Base-by-base conservation (phyloP, 345 rosid species). In the Eucalyptus polyanthemos region DNA sequence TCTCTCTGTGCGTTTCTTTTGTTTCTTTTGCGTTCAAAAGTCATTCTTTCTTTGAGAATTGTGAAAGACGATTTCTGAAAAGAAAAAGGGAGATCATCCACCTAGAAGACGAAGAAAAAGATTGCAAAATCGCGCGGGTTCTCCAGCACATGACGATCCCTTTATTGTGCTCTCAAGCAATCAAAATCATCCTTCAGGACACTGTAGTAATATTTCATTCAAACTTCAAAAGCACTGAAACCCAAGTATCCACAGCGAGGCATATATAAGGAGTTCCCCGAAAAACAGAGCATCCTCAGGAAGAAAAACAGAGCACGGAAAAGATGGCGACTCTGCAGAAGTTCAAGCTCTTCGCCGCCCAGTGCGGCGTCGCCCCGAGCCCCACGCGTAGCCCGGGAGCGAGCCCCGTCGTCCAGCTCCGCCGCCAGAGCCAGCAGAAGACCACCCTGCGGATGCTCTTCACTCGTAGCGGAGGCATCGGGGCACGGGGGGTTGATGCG, bases 341-440 rank as follows among this genome's bases (percentile, higher is more conserved):
- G 88, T 97, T 97, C 94, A 97, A 94, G 97, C 93, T 96, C 42
- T 92, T 96, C 14, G 94, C 99, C 34, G 95, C 98, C 14, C 98
- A 96, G 92, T 97, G 99, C 29, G 98, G 98, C 54, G 97, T 96
- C 25, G 91, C 93, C 8, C 94, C 92, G 89, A 96, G 97, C 90
- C 97, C 98, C 2, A 96, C 97, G 15, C 92, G 94, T 81, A 95
- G 97, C 90, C 90, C 97, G 4, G 91, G 96, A 80, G 94, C 97
- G 69, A 96, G 99, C 89, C 98, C 99, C 0, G 37, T 94, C 44
- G 96, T 97, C 69, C 95, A 94, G 7, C 90, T 96, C 93, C 94
- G 92, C 7, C 94, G 96, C 9, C 95, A 93, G 89, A 97, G 95
- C 14, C 94, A 93, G 50, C 50, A 50, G 89, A 96, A 96, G 91